Percentiles rank a stretch among this genome's conserved stretches.
Conservation (phyloP, 2,329 filamentous ascomycete genomes). For the Tolypocladium cylindrosporum region DNA sequence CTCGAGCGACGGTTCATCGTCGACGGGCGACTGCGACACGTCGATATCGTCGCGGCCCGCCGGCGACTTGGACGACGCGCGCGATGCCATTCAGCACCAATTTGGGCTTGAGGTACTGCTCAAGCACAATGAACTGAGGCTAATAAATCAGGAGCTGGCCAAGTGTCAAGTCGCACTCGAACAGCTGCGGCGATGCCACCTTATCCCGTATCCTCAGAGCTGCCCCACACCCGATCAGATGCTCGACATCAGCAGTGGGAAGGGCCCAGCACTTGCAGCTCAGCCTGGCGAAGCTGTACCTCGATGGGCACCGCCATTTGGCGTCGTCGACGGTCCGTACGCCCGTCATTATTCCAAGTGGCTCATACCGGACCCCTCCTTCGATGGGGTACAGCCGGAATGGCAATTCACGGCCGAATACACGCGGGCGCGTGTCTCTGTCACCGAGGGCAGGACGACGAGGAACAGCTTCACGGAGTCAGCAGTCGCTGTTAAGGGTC, state of each 20-base stretch:
- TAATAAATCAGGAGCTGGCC: slow-evolving; percentile 92
- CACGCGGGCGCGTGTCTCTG: slow-evolving; percentile 32
- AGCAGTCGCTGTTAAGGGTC: slow-evolving; percentile 35
- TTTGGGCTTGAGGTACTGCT: slow-evolving; percentile 85
- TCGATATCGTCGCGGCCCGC: slow-evolving; percentile 2
- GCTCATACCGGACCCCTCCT: slow-evolving; percentile 80
- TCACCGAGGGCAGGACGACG: slow-evolving; percentile 64
- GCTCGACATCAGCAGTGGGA: slow-evolving; percentile 63
- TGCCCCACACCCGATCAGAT: slow-evolving; percentile 56
- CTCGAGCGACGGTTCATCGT: not conserved
- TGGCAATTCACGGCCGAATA: slow-evolving; percentile 30
- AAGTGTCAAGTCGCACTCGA: slow-evolving; percentile 92
- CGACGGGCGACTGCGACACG: not conserved
- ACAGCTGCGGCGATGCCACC: slow-evolving; percentile 82
- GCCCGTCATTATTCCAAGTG: slow-evolving; percentile 91
- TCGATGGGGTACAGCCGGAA: slow-evolving; percentile 58
- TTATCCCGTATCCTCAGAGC: slow-evolving; percentile 79
- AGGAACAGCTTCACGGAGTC: slow-evolving; percentile 54
- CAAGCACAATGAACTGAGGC: slow-evolving; percentile 87
- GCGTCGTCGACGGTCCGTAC: slow-evolving; percentile 86
- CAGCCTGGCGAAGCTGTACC: slow-evolving; percentile 56
- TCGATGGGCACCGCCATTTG: slow-evolving; percentile 76
- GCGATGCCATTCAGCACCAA: slow-evolving; percentile 71
- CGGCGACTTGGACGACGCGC: slow-evolving; percentile 41
- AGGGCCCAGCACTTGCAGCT: slow-evolving; percentile 58